Evolutionary conservation across 1,284 basidiomycete genomes (phyloP), one percentile per base, ranked within the genome.

Genomic region (Cystobasidium slooffiae): DNA sequence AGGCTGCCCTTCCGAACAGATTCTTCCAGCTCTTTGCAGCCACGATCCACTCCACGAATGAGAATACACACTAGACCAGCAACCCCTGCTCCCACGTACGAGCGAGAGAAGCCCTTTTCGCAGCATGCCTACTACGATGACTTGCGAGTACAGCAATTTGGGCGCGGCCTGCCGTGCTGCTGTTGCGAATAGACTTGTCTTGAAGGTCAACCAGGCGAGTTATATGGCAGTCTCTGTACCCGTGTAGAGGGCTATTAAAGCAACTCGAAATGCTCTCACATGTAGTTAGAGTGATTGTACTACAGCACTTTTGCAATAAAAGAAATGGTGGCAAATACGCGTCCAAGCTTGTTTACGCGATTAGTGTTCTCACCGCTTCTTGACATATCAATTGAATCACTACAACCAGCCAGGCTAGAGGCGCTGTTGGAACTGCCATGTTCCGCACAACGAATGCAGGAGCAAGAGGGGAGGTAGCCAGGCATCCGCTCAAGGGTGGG

Each of bases 401-500:
- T 16, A 44, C 61, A 31, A 49, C 3, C 44, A 47, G 61, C 61
- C 16, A 49, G 53, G 46, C 31, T 14, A 55, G 24, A 31, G 12
- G 53, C 16, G n/a, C 24, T 5, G 31, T 1, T 5, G 43, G 14
- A 24, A 8, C 20, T 1, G 44, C n/a, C 61, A 72, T 72, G 69
- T 72, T 72, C 39, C 69, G 69, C 16, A 47, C 69, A 1, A 39
- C 58, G 6, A 72, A 61, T 20, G 43, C 69, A 43, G 31, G 39
- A 22, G 59, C 69, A 37, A 20, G 43, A 24, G 70, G 70, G 31
- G 62, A 73, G 43, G 70, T 73, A 20, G 53, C 62, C 6, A 24
- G 70, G 4, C 70, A 73, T 62, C 49, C 49, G 18, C 70, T 73
- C 43, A 56, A 56, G 51, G 55, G 44, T 39, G 63, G 70, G 9